phyloP scores from a whole-genome alignment of 202 grass and related monocot species.

The Alloteropsis angusta region DNA sequence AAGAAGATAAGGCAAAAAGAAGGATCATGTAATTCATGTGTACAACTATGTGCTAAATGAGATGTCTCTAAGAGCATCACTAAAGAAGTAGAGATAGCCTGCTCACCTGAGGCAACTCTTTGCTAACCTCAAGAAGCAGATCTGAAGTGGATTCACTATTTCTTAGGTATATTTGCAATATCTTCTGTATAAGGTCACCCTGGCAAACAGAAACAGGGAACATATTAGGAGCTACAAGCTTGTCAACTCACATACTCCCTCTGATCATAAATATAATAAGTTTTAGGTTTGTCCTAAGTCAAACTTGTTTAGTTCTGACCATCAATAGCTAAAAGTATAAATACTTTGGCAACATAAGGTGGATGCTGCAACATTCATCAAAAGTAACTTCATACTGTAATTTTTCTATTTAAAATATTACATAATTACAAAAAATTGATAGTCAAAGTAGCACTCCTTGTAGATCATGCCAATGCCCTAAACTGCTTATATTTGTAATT shows the following conservation, averaged over 20 bases:
- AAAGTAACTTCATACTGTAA: not conserved
- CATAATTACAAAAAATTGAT: not conserved
- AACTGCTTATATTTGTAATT: not conserved
- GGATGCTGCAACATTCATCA: not conserved
- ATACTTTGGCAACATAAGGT: not conserved
- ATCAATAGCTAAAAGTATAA: not conserved
- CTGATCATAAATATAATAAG: not conserved
- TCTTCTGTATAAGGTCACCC: constrained; percentile 70
- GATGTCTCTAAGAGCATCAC: constrained; percentile 20
- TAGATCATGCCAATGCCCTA: not conserved
- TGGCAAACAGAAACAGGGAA: constrained; percentile 28
- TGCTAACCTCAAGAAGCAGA: constrained; percentile 48
- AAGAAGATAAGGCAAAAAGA: constrained; percentile 22
- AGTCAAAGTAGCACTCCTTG: not conserved
- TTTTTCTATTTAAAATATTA: not conserved
- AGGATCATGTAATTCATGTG: not conserved
- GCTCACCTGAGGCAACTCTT: constrained; percentile 36
- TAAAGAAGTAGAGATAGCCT: constrained; percentile 8
- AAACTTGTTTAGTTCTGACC: not conserved
- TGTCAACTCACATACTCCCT: not conserved
- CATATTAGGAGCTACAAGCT: constrained; percentile 11
- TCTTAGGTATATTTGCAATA: constrained; percentile 79
- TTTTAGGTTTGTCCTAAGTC: not conserved
- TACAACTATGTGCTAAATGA: not conserved
- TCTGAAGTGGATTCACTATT: constrained; percentile 68